A percentile compares a stretch with the other conserved stretches of the same genome.
Evolutionary conservation across 768 basidiomycete genomes (phyloP).

Genomic region (Boletus pseudo-olivaceus): DNA sequence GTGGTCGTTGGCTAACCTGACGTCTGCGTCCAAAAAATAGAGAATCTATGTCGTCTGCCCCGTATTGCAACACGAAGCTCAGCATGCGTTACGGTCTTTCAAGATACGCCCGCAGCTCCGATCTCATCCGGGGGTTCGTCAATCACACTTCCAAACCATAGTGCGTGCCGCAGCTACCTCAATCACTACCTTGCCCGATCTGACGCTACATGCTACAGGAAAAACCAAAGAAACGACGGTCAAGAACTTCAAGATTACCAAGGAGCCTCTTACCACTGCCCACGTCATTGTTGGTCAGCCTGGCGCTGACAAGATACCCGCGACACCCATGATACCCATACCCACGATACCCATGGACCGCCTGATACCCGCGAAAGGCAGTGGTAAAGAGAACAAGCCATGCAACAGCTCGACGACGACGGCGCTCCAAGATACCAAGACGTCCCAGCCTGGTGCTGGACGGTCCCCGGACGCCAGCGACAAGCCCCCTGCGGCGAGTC

Average conservation of each 20-base stretch:
- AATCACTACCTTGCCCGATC: background rate
- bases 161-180: conserved; percentile 2
- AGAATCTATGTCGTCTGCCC: background rate
- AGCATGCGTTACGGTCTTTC: background rate
- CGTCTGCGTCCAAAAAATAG: background rate
- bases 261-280: background rate
- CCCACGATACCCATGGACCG: conserved; percentile 3
- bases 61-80: background rate
- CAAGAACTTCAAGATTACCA: background rate
- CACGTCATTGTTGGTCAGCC: background rate
- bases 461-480: background rate
- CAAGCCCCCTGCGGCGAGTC: background rate
- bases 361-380: background rate
- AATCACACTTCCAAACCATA: background rate
- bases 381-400: conserved; percentile 17
- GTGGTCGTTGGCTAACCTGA: conserved; percentile 1
- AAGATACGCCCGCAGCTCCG: background rate
- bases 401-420: background rate
- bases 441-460: conserved; percentile 5
- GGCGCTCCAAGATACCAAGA: background rate
- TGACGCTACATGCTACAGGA: background rate
- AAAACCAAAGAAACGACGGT: background rate
- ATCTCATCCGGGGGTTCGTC: background rate
- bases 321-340: conserved; percentile 5
- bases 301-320: conserved; percentile 6